These are phyloP conservation scores for Xylaria sp. DNA, from an alignment of 2,329 filamentous ascomycete genomes.

Conservation along the genomic window DNA sequence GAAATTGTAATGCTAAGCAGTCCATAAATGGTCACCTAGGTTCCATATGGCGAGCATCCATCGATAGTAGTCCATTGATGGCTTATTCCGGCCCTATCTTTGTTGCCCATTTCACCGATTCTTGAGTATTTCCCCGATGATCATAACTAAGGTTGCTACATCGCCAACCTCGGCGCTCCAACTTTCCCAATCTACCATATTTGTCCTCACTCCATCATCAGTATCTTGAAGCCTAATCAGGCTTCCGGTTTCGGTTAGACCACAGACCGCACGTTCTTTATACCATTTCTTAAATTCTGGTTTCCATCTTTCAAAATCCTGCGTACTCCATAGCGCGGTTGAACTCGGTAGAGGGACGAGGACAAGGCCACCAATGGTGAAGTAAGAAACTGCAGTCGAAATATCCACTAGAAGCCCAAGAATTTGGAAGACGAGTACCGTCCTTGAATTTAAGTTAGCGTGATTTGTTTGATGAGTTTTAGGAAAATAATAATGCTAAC, in stretches of 20 bases:
- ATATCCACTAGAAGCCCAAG: conserved; percentile 26
- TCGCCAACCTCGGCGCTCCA: conserved; percentile 26
- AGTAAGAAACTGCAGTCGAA: conserved; percentile 23
- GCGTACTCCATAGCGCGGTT: conserved; percentile 9
- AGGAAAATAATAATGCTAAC: neutral
- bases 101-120: neutral
- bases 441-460: neutral
- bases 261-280: conserved; percentile 1
- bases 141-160: conserved; percentile 17
- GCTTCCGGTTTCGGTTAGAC: conserved; percentile 8
- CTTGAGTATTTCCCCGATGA: conserved; percentile 17
- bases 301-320: conserved; percentile 25
- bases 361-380: conserved; percentile 16
- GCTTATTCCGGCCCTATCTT: neutral
- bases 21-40: too few species aligned
- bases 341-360: conserved; percentile 21
- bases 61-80: too few species aligned
- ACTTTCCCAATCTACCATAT: conserved; percentile 11
- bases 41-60: too few species aligned
- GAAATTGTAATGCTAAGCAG: too few species aligned
- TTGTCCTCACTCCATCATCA: neutral
- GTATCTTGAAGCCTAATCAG: conserved; percentile 1
- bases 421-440: conserved; percentile 25
- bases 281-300: conserved; percentile 20
- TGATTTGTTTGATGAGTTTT: too few species aligned